Percentiles rank a stretch among this genome's conserved stretches.
Conservation (phyloP, 2,329 filamentous ascomycete species). For the Trichoderma endophyticum region DNA sequence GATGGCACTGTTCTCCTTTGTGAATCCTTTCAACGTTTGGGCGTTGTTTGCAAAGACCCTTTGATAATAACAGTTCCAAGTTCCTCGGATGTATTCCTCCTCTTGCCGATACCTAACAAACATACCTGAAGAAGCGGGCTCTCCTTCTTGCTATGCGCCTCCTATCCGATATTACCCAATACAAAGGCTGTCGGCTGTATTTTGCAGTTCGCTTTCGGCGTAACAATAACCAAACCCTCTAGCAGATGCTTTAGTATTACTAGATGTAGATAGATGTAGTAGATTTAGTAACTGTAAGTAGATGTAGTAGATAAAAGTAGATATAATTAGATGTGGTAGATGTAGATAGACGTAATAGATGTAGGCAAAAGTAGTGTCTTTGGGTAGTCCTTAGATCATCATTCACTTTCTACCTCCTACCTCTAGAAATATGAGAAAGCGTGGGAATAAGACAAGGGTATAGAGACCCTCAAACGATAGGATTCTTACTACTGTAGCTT, state of each 20-base stretch:
- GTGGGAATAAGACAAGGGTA: too few species aligned
- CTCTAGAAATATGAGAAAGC: neutral
- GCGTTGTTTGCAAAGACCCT: too few species aligned
- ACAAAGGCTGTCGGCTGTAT: neutral
- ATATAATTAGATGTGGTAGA: neutral
- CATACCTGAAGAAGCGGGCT: too few species aligned
- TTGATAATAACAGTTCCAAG: too few species aligned
- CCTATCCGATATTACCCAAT: neutral
- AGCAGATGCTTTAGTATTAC: neutral
- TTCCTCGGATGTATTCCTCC: too few species aligned
- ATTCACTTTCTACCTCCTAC: neutral
- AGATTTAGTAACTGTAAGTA: neutral
- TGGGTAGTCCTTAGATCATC: too few species aligned
- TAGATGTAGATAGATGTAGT: neutral
- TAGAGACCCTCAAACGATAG: too few species aligned
- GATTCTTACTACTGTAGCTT: neutral
- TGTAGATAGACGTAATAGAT: neutral
- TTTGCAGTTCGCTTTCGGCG: neutral
- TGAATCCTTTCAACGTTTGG: too few species aligned
- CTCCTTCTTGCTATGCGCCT: too few species aligned
- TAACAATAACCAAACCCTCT: too few species aligned
- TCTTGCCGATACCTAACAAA: too few species aligned
- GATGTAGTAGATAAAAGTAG: neutral
- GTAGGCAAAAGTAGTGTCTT: neutral
- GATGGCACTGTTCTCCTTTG: too few species aligned